Percentiles rank a stretch among this genome's conserved stretches.
phyloP scores from a whole-genome alignment of 768 basidiomycete genomes.

The Peribolospora kevripleyi region DNA sequence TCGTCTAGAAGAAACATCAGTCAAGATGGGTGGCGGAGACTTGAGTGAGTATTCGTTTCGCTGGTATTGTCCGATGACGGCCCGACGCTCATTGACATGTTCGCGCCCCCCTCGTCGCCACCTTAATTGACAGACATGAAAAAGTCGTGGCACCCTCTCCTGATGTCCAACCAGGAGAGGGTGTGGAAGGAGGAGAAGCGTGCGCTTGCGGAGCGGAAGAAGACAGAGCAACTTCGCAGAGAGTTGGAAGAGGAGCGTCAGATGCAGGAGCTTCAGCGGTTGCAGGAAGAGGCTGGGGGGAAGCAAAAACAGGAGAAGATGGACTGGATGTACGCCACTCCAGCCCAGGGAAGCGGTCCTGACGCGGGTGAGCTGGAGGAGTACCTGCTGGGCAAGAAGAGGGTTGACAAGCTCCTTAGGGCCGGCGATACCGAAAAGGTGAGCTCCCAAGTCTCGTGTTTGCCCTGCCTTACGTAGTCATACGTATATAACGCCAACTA shows the following conservation, averaged over 20 bases:
- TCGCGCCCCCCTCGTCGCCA: too few relatives aligned
- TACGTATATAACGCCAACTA: too few relatives aligned
- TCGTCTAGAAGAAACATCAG: too few relatives aligned
- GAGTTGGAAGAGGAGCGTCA: conserved; percentile 96
- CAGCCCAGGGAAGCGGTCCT: conserved; percentile 62
- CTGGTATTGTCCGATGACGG: too few relatives aligned
- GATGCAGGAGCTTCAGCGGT: conserved; percentile 75
- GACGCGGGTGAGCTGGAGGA: conserved; percentile 85
- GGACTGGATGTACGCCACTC: conserved; percentile 99
- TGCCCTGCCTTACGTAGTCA: not conserved
- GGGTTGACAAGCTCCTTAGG: conserved; percentile 84
- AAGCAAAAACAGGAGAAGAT: conserved; percentile 72
- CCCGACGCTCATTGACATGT: too few relatives aligned
- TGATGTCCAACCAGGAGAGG: conserved; percentile 85
- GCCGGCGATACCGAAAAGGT: conserved; percentile 74
- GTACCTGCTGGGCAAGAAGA: conserved; percentile 86
- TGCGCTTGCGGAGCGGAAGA: conserved; percentile 96
- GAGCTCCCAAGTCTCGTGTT: conserved; percentile 19
- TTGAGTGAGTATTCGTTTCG: too few relatives aligned
- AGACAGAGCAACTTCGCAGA: conserved; percentile 82
- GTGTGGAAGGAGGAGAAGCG: conserved; percentile 98
- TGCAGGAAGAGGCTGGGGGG: conserved; percentile 87
- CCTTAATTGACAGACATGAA: too few relatives aligned
- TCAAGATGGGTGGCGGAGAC: too few relatives aligned
- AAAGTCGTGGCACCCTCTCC: conserved; percentile 92